These are phyloP conservation scores for Patellaria atrata DNA, from an alignment of 495 filamentous ascomycete species.

Conservation along the genomic window DNA sequence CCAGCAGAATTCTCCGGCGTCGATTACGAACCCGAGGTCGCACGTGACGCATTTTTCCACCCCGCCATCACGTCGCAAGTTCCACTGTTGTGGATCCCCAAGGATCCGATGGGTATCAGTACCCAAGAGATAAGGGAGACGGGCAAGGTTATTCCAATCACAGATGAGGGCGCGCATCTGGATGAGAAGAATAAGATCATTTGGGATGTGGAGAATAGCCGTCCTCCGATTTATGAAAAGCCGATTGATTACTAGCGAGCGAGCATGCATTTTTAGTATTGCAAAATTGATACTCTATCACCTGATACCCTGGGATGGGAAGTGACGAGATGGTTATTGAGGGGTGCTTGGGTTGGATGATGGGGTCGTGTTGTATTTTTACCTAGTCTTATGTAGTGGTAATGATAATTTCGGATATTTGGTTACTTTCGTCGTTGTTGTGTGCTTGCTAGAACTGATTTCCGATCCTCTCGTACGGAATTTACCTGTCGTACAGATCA, in stretches of 20 bases:
- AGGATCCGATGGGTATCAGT: constrained; percentile 50
- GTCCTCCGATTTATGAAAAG: constrained; percentile 1
- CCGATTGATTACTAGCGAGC: not conserved
- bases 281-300: no score
- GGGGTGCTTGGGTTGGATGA: no score
- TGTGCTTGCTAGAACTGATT: no score
- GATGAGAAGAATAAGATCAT: constrained; percentile 28
- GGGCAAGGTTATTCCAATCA: constrained; percentile 37
- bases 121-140: constrained; percentile 47
- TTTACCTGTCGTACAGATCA: no score
- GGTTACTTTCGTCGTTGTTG: no score
- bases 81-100: constrained; percentile 55
- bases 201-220: not conserved
- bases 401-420: no score
- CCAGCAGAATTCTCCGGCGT: constrained; percentile 41
- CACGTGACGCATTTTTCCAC: constrained; percentile 47
- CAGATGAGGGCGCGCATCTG: constrained; percentile 50
- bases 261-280: no score
- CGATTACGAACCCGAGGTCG: constrained; percentile 40
- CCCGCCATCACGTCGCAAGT: constrained; percentile 46
- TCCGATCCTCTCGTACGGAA: no score
- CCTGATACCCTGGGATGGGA: no score
- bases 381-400: no score
- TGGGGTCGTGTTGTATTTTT: no score
- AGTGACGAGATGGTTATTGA: no score